These are phyloP conservation scores for Aspergillus texensis DNA, from an alignment of 2,329 filamentous ascomycete genomes.

Conservation along the genomic window DNA sequence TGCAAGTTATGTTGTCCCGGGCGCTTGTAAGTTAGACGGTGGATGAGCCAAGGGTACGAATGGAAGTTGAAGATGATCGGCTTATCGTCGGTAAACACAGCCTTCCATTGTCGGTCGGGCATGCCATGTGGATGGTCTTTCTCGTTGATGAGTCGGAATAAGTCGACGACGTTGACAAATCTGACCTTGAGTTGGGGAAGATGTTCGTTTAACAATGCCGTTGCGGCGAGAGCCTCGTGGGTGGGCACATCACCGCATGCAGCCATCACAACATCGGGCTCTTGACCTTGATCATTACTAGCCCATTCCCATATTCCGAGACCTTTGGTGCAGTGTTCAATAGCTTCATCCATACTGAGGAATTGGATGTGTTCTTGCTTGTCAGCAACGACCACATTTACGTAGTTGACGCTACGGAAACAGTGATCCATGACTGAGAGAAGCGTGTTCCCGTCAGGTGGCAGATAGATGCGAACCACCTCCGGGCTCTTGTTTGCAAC, in stretches of 20 bases:
- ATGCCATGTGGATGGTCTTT: slow-evolving; percentile 74
- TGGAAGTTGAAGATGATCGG: slow-evolving; percentile 85
- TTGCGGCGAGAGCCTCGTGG: slow-evolving; percentile 73
- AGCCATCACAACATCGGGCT: slow-evolving; percentile 77
- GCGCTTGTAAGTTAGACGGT: slow-evolving; percentile 75
- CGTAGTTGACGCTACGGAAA: slow-evolving; percentile 72
- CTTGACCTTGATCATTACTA: slow-evolving; percentile 67
- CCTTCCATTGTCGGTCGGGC: slow-evolving; percentile 64
- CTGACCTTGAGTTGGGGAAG: slow-evolving; percentile 74
- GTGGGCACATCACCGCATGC: slow-evolving; percentile 75
- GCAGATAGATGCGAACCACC: slow-evolving; percentile 78
- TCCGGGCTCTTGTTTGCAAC: slow-evolving; percentile 79
- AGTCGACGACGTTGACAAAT: slow-evolving; percentile 77
- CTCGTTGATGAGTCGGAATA: slow-evolving; percentile 76
- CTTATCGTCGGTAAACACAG: slow-evolving; percentile 71
- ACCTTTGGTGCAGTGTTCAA: slow-evolving; percentile 77
- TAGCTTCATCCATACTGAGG: slow-evolving; percentile 71
- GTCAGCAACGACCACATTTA: slow-evolving; percentile 79
- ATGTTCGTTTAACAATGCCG: slow-evolving; percentile 70
- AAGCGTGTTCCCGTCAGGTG: slow-evolving; percentile 77
- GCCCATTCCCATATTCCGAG: slow-evolving; percentile 78
- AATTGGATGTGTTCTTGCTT: slow-evolving; percentile 80
- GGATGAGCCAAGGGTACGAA: slow-evolving; percentile 78
- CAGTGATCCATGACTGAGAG: slow-evolving; percentile 78
- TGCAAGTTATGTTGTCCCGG: slow-evolving; percentile 69